Evolutionary conservation across 805 yeast genomes (phyloP), one percentile per base, ranked within the genome.

Genomic region (Groenewaldozyma salmanticensis): DNA sequence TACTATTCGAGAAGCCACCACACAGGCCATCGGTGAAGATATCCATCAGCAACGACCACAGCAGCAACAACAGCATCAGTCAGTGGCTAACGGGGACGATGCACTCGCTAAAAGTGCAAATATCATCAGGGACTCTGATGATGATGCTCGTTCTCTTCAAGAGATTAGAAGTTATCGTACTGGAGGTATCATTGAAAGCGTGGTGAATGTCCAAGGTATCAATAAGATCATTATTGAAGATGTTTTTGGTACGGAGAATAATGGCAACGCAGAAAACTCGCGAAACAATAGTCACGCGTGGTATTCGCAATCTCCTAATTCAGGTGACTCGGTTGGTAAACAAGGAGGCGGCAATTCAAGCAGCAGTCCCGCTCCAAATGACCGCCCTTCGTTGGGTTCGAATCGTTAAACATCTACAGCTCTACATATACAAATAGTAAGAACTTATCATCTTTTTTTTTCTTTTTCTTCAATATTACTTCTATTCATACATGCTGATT

Each of bases 161-260:
- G 58, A 58, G 24, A 40, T 52, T 36, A 63, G 54, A 48, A 53
- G 53, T 27, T 50, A 42, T 33, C 48, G 57, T 18, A 51, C 79
- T 7, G 78, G 78, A 15, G 80, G 90, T 5, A 78, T 86, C 40
- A 72, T 83, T 41, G 96, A 86, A 61, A 77, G 83, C 32, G 79
- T 86, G 15, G 77, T 86, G n/a, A 81, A 79, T 38, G 81, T 81
- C 21, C 78, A 80, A 55, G 96, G 95, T 40, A 82, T 83, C 17
- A 78, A 77, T 52, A 86, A 86, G 66, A 85, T 94, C 3, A 82
- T 86, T 46, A 85, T 86, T 52, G 90, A 81, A 52, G 79, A 76
- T 40, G 49, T 24, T 13, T 24, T 24, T 24, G 29, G 29, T 9
- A 13, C 7, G 7, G 29, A 13, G 7, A 7, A 13, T 9, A 7